Evolutionary conservation across 192 early-diverging fungal genomes (phyloP).

Genomic region (Linnemannia hyalina): DNA sequence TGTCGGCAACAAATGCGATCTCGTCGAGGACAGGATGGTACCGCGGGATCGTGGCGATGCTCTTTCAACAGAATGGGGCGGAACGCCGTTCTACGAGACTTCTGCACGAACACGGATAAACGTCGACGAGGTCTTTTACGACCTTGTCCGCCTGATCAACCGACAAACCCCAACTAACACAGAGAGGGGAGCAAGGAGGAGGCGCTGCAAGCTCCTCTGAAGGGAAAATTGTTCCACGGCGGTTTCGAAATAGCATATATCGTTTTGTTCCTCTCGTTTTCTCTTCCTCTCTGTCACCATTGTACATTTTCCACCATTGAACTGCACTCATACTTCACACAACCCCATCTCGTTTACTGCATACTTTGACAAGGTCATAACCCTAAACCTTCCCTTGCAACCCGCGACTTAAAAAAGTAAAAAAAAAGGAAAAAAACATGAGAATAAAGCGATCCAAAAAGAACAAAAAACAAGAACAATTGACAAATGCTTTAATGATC

Average conservation of each 20-base stretch:
- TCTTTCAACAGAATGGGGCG: constrained; percentile 76
- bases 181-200: constrained; percentile 13
- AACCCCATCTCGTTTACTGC: not conserved
- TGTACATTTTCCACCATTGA: not conserved
- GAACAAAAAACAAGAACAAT: not conserved
- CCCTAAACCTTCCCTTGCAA: not conserved
- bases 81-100: constrained; percentile 85
- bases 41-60: constrained; percentile 73
- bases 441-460: not conserved
- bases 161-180: constrained; percentile 58
- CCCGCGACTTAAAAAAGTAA: not conserved
- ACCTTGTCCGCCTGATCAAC: constrained; percentile 93
- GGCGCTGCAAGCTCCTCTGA: constrained; percentile 35
- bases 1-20: constrained; percentile 95
- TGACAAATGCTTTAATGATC: not conserved
- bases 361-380: not conserved
- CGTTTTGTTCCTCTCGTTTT: not conserved
- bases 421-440: not conserved
- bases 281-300: not conserved
- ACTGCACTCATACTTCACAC: not conserved
- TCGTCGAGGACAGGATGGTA: constrained; percentile 77
- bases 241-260: not conserved
- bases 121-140: constrained; percentile 93
- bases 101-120: constrained; percentile 89
- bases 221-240: not conserved